Evolutionary conservation across 164 flowering plant genomes (phyloP).

Genomic region (Saururus chinensis): DNA sequence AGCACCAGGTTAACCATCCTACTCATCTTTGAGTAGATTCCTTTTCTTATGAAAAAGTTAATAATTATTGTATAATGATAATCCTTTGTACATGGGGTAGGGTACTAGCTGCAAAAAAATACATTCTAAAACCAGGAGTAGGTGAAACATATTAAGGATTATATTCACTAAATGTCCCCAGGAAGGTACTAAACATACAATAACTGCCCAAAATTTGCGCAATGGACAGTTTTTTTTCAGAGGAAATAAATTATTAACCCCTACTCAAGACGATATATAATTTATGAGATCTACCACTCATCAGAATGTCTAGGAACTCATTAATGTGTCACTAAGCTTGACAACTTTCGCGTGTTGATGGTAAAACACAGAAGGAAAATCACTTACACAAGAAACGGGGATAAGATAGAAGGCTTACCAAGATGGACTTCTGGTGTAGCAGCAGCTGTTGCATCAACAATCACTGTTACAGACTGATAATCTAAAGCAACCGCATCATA

Average conservation of each 20-base stretch:
- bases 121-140: not conserved
- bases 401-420: slow-evolving; percentile 25
- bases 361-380: not conserved
- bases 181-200: too few species aligned
- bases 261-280: not conserved
- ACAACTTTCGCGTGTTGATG: not conserved
- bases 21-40: too few species aligned
- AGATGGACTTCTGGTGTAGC: slow-evolving; percentile 68
- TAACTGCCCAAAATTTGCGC: not conserved
- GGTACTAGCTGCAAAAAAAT: not conserved
- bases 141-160: not conserved
- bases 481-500: slow-evolving; percentile 91
- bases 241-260: not conserved
- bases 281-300: not conserved
- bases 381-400: not conserved
- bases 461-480: slow-evolving; percentile 60
- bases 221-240: not conserved
- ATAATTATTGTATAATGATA: too few species aligned
- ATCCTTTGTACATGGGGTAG: too few species aligned
- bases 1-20: too few species aligned
- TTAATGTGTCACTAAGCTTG: not conserved
- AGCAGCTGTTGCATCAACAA: slow-evolving; percentile 93
- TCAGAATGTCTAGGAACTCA: not conserved
- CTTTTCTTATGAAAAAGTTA: too few species aligned
- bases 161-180: too few species aligned